Conservation (phyloP, 257 asterid genomes). For the Fraxinus excelsior region DNA sequence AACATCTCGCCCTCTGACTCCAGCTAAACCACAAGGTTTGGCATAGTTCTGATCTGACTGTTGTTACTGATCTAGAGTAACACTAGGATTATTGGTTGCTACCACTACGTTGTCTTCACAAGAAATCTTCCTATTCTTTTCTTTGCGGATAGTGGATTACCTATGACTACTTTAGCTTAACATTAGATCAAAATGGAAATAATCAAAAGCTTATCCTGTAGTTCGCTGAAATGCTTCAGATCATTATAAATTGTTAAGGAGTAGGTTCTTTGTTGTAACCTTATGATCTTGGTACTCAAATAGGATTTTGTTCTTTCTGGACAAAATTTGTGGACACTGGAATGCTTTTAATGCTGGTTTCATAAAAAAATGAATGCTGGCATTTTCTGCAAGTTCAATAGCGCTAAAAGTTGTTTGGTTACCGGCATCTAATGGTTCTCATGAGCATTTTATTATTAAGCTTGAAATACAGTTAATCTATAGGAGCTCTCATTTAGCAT, state of each 20-base stretch:
- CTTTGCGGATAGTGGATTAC: neutral
- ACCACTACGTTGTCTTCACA: conserved; percentile 2
- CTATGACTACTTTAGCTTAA: neutral
- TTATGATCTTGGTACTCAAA: neutral
- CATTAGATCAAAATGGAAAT: neutral
- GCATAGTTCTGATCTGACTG: conserved; percentile 28
- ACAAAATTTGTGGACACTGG: neutral
- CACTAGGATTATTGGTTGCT: conserved; percentile 12
- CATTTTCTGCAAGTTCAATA: neutral
- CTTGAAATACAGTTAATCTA: neutral
- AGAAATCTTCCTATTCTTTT: conserved; percentile 10
- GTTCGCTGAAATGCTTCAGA: conserved; percentile 1
- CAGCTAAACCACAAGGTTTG: conserved; percentile 38
- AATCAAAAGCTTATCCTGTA: neutral
- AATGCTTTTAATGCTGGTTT: neutral
- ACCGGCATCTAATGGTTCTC: conserved; percentile 1
- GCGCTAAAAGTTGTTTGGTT: neutral
- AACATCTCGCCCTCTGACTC: conserved; percentile 43
- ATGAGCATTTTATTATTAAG: neutral
- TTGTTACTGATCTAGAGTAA: conserved; percentile 30
- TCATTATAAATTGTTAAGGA: neutral
- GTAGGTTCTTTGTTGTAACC: neutral
- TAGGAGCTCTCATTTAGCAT: neutral
- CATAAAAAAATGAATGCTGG: neutral
- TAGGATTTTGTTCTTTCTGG: neutral